Base-by-base conservation (phyloP, 2,329 filamentous ascomycete genomes). In the Fusarium nematophilum region DNA sequence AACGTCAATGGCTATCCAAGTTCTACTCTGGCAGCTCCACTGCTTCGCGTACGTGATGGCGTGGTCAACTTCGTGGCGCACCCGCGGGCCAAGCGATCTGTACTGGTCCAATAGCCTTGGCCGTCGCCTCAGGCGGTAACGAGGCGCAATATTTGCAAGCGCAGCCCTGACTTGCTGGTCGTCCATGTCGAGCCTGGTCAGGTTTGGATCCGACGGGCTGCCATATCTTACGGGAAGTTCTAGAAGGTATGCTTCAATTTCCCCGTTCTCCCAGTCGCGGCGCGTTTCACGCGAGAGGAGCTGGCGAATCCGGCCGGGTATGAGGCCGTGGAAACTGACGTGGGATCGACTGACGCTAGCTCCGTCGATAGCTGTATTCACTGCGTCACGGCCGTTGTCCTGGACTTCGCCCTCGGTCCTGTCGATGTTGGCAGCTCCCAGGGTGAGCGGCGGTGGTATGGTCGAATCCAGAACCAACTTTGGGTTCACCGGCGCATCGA, bases 271-370 rank as follows among this genome's bases (percentile, higher is more conserved):
- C 27, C 48, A 56, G 18, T 14, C 3, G 36, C n/a, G 9, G 7
- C 11, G 17, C 9, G 9, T 11, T 9, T 17, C 4, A 10, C 2
- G 9, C 13, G 38, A 36, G 14, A 56, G 39, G 5, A 50, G 6
- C 9, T 44, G 37, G 1, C 29, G 38, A 8, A 56, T 14, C 51
- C 51, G 56, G 11, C n/a, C n/a, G n/a, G n/a, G n/a, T n/a, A n/a
- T n/a, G n/a, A n/a, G n/a, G n/a, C n/a, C n/a, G n/a, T n/a, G n/a
- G n/a, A n/a, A n/a, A n/a, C n/a, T n/a, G n/a, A n/a, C n/a, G n/a
- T n/a, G n/a, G n/a, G n/a, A n/a, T n/a, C n/a, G n/a, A n/a, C n/a
- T n/a, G n/a, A n/a, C n/a, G n/a, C n/a, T n/a, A n/a, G n/a, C n/a
- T n/a, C n/a, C n/a, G n/a, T n/a, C n/a, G n/a, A n/a, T n/a, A n/a